Evolutionary conservation across 176 grass and related monocot species (phyloP).

Genomic region (Hsuehochloa calcarea): DNA sequence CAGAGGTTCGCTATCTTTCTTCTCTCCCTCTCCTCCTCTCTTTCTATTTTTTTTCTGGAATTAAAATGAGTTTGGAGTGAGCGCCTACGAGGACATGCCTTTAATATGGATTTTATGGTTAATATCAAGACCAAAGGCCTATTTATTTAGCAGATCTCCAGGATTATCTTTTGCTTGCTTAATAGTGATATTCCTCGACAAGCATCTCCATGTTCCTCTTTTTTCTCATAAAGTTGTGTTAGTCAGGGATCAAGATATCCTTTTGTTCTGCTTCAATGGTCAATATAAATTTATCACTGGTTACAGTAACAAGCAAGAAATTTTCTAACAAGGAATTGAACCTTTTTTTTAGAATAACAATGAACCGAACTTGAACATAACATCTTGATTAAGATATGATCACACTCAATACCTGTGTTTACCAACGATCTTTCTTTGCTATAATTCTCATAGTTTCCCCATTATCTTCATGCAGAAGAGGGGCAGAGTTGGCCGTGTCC

Average conservation of each 20-base stretch:
- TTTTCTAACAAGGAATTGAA: neutral
- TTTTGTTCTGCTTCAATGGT: constrained; percentile 20
- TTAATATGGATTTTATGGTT: constrained; percentile 15
- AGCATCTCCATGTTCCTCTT: neutral
- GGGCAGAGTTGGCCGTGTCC: constrained; percentile 89
- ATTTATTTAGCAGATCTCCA: neutral
- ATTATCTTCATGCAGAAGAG: constrained; percentile 60
- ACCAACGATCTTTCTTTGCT: constrained; percentile 8
- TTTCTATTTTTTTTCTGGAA: too few relatives aligned
- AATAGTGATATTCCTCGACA: neutral
- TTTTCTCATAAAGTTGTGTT: constrained; percentile 20
- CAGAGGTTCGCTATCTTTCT: too few relatives aligned
- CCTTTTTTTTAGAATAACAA: neutral
- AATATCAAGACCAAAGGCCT: neutral
- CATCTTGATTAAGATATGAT: constrained; percentile 2
- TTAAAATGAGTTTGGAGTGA: too few relatives aligned
- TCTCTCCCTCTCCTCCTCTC: too few relatives aligned
- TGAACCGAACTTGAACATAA: neutral
- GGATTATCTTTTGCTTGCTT: neutral
- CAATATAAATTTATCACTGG: neutral
- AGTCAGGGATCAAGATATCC: neutral
- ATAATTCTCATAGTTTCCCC: constrained; percentile 23
- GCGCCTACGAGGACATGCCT: neutral
- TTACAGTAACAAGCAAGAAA: neutral
- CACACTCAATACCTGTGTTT: constrained; percentile 15